Base-by-base conservation (phyloP, 371 early-diverging fungal genomes). In the Parasitella parasitica region DNA sequence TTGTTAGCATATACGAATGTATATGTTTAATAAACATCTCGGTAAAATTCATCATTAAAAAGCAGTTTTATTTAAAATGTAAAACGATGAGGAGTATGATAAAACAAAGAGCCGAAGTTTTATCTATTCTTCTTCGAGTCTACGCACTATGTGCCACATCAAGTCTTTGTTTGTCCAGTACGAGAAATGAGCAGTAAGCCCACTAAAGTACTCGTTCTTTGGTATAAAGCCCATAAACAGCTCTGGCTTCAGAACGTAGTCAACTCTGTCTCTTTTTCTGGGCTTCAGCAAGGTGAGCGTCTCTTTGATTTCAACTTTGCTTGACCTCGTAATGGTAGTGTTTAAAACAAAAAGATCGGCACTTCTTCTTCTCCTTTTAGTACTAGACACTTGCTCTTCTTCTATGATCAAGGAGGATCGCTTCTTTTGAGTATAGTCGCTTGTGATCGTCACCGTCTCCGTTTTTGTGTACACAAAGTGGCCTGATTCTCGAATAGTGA, bases 141-240 rank as follows among this genome's bases (percentile, higher is more conserved):
- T 60, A 57, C 61, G 61, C 15, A 81, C 70, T 12, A 81, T 71
- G 64, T 81, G 81, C 81, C 81, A 81, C 43, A 78, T 50, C 12
- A 81, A 57, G 66, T 81, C 82, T 41, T 72, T 75, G 57, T 74
- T 72, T 12, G 72, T 74, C 82, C 82, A 81, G 54, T 81, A 81
- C 15, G 79, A 81, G 58, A 81, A 81, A 58, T 81, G 82, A 1
- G 79, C 82, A 24, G 79, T 70, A 2, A 81, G 41, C 0, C 79
- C 79, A 11, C 75, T 72, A 6, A 81, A 26, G 41, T 81, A 81
- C 3, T 37, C 32, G 35, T 80, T 77, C 43, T 77, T 80, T 0
- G 57, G 57, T 20, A 81, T 63, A 63, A 68, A 69, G 38, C 77
- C 73, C 73, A 77, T 67, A 32, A 75, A 70, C 15, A 70, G 69